Base-by-base conservation (phyloP, 768 basidiomycete genomes). In the Tephrocybe sp. region DNA sequence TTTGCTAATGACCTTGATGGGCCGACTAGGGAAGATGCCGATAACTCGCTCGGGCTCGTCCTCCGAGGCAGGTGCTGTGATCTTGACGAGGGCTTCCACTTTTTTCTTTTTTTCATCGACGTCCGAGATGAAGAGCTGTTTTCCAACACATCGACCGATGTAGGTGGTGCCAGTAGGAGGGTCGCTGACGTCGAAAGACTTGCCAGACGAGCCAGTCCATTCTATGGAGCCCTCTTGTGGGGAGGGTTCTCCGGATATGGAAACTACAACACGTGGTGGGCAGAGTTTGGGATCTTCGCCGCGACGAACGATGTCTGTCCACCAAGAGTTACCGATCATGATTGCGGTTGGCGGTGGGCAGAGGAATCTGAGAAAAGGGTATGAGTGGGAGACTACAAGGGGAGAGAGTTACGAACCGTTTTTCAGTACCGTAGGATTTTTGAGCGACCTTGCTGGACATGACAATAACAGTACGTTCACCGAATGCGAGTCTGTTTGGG, bases 1-100 rank as follows among this genome's bases (percentile, higher is more conserved):
- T 68, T 97, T 98, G 71, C 89, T 92, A 70, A 98, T 97, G 61
- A 98, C 91, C 68, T 94, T 94, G 76, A 98, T 97, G n/a, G 94
- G 85, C 39, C 88, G 86, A 57, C 90, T 91, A 37, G 90, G 86
- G 72, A 97, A 97, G 16, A 82, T 79, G 18, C 94, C 94, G 57
- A 97, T 83, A 29, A 92, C 75, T 31, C 86, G 80, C 63, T 92
- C 89, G 49, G 83, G 81, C 63, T 89, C 86, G 52, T 90, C 86
- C 43, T 91, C 88, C 42, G 83, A 82, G 13, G 82, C 78, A 7
- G 86, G 84, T 30, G 91, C 89, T 57, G 82, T 85, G 65, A 94
- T 86, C 69, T 86, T 91, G 57, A 97, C 92, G 30, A 93, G 75
- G 3, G 94, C 94, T 67, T 94, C 91, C 34, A 97, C 92, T 63